Conservation (phyloP, 805 yeast species). For the Saturnispora sanitii region DNA sequence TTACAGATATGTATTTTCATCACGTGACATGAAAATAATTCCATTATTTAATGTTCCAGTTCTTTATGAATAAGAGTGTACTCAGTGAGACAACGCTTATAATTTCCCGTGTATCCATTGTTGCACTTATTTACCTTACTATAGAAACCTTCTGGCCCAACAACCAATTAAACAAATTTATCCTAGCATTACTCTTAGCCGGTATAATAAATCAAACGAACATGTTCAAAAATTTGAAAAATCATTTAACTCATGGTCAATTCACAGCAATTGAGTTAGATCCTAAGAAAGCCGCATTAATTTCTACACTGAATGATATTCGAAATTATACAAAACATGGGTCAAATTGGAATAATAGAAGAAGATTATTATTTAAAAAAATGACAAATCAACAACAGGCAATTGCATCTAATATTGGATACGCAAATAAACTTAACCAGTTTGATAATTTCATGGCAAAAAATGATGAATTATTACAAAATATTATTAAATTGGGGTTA, state of each 20-base stretch:
- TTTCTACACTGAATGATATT: slow-evolving; percentile 38
- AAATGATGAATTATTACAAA: slow-evolving; percentile 40
- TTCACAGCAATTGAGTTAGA: slow-evolving; percentile 2
- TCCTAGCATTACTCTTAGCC: slow-evolving; percentile 24
- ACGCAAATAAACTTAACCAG: slow-evolving; percentile 39
- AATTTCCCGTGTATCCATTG: slow-evolving; percentile 22
- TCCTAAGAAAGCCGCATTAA: slow-evolving; percentile 21
- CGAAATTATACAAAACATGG: slow-evolving; percentile 33
- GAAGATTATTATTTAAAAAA: slow-evolving; percentile 33
- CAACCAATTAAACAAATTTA: slow-evolving; percentile 15
- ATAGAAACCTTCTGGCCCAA: slow-evolving; percentile 5
- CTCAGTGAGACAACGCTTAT: slow-evolving; percentile 19
- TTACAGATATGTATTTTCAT: slow-evolving; percentile 27
- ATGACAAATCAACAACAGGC: slow-evolving; percentile 50
- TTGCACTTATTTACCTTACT: slow-evolving; percentile 11
- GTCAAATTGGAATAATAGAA: slow-evolving; percentile 35
- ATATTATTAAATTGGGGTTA: slow-evolving; percentile 33
- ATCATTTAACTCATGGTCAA: slow-evolving; percentile 5
- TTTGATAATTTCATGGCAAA: slow-evolving; percentile 38
- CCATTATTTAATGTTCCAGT: slow-evolving; percentile 40
- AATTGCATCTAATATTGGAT: slow-evolving; percentile 42
- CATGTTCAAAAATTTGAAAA: slow-evolving; percentile 16
- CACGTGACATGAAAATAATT: slow-evolving; percentile 41
- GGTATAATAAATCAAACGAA: slow-evolving; percentile 21
- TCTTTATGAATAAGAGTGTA: slow-evolving; percentile 11